A percentile compares a stretch with the other conserved stretches of the same genome.
phyloP scores from a whole-genome alignment of 176 grass and related monocot species.

The Secale cereale region DNA sequence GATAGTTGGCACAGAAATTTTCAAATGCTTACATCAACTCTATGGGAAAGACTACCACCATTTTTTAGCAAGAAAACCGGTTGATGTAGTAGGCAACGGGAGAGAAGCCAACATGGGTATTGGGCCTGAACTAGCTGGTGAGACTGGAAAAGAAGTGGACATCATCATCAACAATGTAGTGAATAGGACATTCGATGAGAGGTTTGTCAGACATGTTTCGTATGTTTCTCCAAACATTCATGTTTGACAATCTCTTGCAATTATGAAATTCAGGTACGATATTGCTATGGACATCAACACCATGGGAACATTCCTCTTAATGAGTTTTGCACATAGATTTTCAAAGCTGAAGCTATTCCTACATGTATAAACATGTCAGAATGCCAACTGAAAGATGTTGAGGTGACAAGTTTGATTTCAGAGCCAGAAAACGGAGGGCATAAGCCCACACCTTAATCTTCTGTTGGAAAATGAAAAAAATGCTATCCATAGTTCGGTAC shows the following conservation, averaged over 20 bases:
- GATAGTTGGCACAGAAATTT: constrained; percentile 68
- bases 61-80: constrained; percentile 56
- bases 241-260: background rate
- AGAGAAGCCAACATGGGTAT: constrained; percentile 70
- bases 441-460: too few species aligned
- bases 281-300: constrained; percentile 87
- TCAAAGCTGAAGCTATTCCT: constrained; percentile 62
- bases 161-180: constrained; percentile 69
- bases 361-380: constrained; percentile 88
- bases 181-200: constrained; percentile 85
- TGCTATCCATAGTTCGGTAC: too few species aligned
- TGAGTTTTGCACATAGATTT: constrained; percentile 76
- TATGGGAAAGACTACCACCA: constrained; percentile 58
- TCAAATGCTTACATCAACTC: constrained; percentile 57
- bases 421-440: too few species aligned
- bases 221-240: background rate
- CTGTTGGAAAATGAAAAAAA: too few species aligned
- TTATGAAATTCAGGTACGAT: constrained; percentile 57
- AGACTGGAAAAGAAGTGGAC: constrained; percentile 60
- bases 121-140: constrained; percentile 30
- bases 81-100: constrained; percentile 67
- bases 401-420: too few species aligned
- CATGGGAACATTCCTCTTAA: constrained; percentile 66
- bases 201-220: constrained; percentile 26
- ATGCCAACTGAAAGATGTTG: background rate